Percentiles rank a stretch among this genome's conserved stretches.
Evolutionary conservation across 805 yeast species (phyloP).

Genomic region (Candida golubevii): DNA sequence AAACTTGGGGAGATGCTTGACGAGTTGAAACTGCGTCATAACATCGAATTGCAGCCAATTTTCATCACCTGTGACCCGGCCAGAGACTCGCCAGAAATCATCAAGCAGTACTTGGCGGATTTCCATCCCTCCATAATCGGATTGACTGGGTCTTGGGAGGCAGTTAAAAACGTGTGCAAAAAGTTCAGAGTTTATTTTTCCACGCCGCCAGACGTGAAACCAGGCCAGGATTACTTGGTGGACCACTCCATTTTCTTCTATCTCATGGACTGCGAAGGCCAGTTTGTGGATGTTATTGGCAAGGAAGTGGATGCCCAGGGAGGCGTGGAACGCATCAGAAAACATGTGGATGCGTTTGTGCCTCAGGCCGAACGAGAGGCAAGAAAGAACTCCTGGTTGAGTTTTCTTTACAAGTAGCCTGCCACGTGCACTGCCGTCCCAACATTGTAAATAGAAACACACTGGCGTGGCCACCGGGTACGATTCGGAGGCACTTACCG

Average conservation of each 20-base stretch:
- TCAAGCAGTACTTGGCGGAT: conserved; percentile 78
- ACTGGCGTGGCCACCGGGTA: too few relatives aligned
- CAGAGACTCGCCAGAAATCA: conserved; percentile 82
- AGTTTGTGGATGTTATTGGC: conserved; percentile 91
- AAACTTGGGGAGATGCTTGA: conserved; percentile 73
- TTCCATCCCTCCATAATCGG: conserved; percentile 90
- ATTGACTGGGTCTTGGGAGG: conserved; percentile 85
- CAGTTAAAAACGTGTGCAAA: conserved; percentile 80
- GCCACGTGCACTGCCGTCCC: not conserved
- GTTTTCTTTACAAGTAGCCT: conserved; percentile 47
- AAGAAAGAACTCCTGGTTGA: conserved; percentile 57
- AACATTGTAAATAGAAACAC: not conserved
- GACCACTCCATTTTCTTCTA: conserved; percentile 97
- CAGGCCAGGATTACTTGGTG: conserved; percentile 94
- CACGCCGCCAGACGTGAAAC: conserved; percentile 91
- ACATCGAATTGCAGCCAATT: conserved; percentile 70
- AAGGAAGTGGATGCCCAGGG: conserved; percentile 78
- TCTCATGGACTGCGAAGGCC: conserved; percentile 97
- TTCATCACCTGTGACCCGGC: conserved; percentile 98
- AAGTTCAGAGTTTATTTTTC: conserved; percentile 91
- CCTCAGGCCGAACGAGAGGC: conserved; percentile 68
- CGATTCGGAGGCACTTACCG: too few relatives aligned
- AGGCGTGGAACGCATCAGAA: conserved; percentile 72
- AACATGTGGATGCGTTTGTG: conserved; percentile 69
- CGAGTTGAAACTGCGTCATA: conserved; percentile 50